These are phyloP conservation scores for Wickerhamomyces kurtzmanii DNA, from an alignment of 805 yeast genomes.

Conservation along the genomic window DNA sequence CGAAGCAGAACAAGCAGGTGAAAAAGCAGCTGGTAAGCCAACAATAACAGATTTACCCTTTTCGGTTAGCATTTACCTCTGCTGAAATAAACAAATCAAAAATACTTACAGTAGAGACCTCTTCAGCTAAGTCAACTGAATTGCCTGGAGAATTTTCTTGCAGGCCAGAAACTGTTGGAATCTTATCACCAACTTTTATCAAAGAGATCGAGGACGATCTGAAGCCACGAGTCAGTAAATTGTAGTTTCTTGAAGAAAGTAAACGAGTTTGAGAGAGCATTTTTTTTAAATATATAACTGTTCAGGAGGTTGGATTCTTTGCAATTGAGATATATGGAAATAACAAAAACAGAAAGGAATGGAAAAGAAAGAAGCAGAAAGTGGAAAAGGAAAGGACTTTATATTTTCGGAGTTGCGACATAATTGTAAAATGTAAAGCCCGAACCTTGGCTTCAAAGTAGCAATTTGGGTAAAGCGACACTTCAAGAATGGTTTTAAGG, in stretches of 20 bases:
- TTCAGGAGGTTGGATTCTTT: no score
- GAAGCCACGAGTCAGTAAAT: slow-evolving; percentile 12
- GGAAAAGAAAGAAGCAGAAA: no score
- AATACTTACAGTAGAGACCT: slow-evolving; percentile 17
- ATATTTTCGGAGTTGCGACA: no score
- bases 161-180: slow-evolving; percentile 48
- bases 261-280: slow-evolving; percentile 1
- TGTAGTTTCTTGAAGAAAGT: background rate
- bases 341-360: no score
- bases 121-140: slow-evolving; percentile 42
- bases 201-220: slow-evolving; percentile 13
- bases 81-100: background rate
- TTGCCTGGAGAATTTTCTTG: slow-evolving; percentile 59
- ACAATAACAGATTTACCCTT: slow-evolving; percentile 45
- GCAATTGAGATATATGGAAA: no score
- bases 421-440: no score
- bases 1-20: slow-evolving; percentile 66
- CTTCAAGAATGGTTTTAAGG: no score
- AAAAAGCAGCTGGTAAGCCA: slow-evolving; percentile 70
- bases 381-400: no score
- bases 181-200: slow-evolving; percentile 46
- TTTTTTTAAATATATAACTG: no score
- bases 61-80: slow-evolving; percentile 3
- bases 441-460: no score
- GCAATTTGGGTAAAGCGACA: no score